Base-by-base conservation (phyloP, 176 grass and related monocot genomes). In the Cymbopogon citratus region DNA sequence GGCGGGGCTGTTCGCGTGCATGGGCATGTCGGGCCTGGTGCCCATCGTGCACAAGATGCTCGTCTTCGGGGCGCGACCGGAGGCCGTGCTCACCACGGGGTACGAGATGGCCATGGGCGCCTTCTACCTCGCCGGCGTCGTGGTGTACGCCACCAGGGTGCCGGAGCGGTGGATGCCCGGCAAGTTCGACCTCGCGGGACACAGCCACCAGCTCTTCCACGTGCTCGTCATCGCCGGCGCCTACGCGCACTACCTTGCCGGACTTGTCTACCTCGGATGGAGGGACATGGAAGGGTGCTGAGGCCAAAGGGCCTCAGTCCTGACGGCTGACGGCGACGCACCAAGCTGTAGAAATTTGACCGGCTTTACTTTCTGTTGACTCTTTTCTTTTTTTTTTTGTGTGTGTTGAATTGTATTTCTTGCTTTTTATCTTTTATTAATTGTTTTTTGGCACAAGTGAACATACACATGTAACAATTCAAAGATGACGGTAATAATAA, bases 121-220 rank as follows among this genome's bases (percentile, higher is more conserved):
- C 1, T 78, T 76, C 38, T 95, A 95, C 85, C 87, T 82, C 0
- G 79, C 80, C 41, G 92, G 92, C 68, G 90, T 92, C 24, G 45
- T 88, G 33, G 85, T 92, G 52, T 95, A 95, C 76, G 79, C 90
- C 24, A 77, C 90, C n/a, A 87, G 90, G 83, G 87, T 91, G 9
- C 92, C 87, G 1, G 92, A 95, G 79, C 44, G 92, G 67, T 95
- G 92, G 92, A 78, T 95, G 85, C 92, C 92, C 0, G 92, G 92
- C 7, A 39, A 43, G 71, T 95, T 95, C 52, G 92, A 95, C 82
- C 81, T 95, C 18, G 90, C 83, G 5, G 90, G 92, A 0, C 92
- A 95, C 44, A 95, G 92, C 87, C 90, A 95, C 78, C 90, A 95
- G 75, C 69, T 95, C 74, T 95, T 92, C 80, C 92, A 95, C 61